Percentiles rank a stretch among this genome's conserved stretches.
These are phyloP conservation scores for Solanum virginianum DNA, from an alignment of 257 asterid species.

Conservation along the genomic window DNA sequence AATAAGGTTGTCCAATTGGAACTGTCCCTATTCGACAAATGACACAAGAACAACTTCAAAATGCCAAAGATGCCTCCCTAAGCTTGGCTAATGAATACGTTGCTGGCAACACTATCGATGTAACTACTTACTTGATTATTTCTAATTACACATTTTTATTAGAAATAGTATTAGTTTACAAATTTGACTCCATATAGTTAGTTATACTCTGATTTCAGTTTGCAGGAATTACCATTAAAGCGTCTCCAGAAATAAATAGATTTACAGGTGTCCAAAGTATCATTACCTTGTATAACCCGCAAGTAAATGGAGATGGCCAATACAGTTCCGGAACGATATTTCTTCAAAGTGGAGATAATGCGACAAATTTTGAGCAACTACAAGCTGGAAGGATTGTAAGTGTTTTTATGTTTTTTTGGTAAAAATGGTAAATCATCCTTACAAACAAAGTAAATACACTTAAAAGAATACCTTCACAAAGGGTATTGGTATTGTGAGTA, in stretches of 20 bases:
- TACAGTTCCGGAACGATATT: neutral
- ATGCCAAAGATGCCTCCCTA: neutral
- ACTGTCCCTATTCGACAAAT: neutral
- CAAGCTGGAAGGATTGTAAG: neutral
- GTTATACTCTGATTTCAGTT: neutral
- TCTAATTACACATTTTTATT: too few species aligned
- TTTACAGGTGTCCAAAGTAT: neutral
- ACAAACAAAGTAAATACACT: too few species aligned
- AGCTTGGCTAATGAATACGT: neutral
- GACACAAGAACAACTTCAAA: neutral
- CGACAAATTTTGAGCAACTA: neutral
- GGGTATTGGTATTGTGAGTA: neutral
- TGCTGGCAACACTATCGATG: neutral
- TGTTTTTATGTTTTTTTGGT: neutral
- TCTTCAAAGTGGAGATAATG: neutral
- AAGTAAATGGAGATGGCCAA: neutral
- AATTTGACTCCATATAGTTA: too few species aligned
- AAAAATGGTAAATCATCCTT: too few species aligned
- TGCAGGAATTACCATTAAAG: neutral
- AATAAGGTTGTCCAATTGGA: neutral
- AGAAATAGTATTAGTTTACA: too few species aligned
- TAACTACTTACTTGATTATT: neutral
- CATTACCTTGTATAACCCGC: neutral
- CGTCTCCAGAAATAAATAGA: neutral
- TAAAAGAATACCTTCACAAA: too few species aligned